Percentiles rank a stretch among this genome's conserved stretches.
These are phyloP conservation scores for Dalbergia cochinchinensis DNA, from an alignment of 306 rosid species.

Conservation along the genomic window DNA sequence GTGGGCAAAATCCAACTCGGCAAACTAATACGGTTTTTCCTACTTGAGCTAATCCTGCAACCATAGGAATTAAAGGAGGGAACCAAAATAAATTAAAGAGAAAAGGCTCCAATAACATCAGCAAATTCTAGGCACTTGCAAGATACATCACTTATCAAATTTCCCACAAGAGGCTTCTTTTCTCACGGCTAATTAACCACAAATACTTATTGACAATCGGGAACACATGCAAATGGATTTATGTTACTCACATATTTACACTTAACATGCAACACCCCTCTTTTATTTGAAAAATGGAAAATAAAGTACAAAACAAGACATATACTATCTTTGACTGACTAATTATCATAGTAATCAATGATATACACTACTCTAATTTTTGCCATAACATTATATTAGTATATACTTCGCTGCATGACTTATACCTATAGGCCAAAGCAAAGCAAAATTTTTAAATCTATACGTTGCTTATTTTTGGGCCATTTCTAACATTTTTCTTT, in stretches of 20 bases:
- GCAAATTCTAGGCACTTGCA: conserved; percentile 24
- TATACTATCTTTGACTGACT: background rate
- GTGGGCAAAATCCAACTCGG: conserved; percentile 61
- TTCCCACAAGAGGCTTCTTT: conserved; percentile 22
- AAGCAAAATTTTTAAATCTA: background rate
- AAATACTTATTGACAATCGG: background rate
- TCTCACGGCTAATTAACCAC: background rate
- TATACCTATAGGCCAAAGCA: conserved; percentile 26
- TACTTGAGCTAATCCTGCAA: conserved; percentile 78
- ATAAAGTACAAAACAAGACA: background rate
- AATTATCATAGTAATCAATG: background rate
- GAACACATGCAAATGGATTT: conserved; percentile 21
- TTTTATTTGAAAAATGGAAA: background rate
- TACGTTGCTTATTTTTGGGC: conserved; percentile 28
- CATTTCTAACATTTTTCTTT: background rate
- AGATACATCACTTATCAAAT: conserved; percentile 20
- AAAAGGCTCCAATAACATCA: conserved; percentile 25
- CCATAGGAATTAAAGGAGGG: conserved; percentile 60
- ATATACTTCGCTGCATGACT: conserved; percentile 23
- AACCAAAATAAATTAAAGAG: conserved; percentile 39
- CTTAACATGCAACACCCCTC: background rate
- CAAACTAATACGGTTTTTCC: conserved; percentile 60
- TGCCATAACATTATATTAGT: background rate
- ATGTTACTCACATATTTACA: background rate
- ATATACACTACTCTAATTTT: background rate